Base-by-base conservation (phyloP, 768 basidiomycete species). In the Mycena vitilis region DNA sequence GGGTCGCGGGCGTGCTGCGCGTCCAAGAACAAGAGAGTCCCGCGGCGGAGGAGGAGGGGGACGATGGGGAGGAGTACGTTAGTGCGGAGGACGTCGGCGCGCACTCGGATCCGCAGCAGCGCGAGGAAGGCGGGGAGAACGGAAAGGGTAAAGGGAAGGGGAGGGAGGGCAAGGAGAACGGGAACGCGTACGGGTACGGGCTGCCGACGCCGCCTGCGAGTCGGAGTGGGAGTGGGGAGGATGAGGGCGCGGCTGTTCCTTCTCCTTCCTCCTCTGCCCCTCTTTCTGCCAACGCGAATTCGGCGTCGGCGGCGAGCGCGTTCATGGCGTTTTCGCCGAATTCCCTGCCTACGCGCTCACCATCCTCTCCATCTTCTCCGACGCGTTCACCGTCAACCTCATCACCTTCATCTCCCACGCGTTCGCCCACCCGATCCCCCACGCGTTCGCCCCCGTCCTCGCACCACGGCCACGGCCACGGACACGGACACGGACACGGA, bases 181-280 rank as follows among this genome's bases (percentile, higher is more conserved):
- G n/a, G n/a, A n/a, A 30, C 30, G 2, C 30, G 38, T 42, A 37
- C 44, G 59, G 59, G 59, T 53, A 45, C 49, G 70, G 70, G 12
- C 44, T 71, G 49, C 70, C 70, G 59, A 71, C 70, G 44, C 70
- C 70, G 60, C 70, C 70, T 0, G 66, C 47, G 59, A 71, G 70
- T 42, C 65, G 70, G 59, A 67, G 53, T 16, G 70, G 70, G 61
- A 71, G 70, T 36, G 66, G 63, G 22, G 70, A 71, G 63, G 70
- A 53, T 18, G 54, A 38, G 53, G 63, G 15, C 3, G 13, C 44
- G 44, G 6, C 44, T 45, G 16, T 16, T 15, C 44, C 16, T 2
- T 0, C 44, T 45, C 18, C 18, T 2, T 45, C 44, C 7, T 3
- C 5, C 30, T n/a, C n/a, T n/a, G 30, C 30, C 30, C 30, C 30